Evolutionary conservation across 2,329 filamentous ascomycete genomes (phyloP).

Genomic region (Metarhizium album): DNA sequence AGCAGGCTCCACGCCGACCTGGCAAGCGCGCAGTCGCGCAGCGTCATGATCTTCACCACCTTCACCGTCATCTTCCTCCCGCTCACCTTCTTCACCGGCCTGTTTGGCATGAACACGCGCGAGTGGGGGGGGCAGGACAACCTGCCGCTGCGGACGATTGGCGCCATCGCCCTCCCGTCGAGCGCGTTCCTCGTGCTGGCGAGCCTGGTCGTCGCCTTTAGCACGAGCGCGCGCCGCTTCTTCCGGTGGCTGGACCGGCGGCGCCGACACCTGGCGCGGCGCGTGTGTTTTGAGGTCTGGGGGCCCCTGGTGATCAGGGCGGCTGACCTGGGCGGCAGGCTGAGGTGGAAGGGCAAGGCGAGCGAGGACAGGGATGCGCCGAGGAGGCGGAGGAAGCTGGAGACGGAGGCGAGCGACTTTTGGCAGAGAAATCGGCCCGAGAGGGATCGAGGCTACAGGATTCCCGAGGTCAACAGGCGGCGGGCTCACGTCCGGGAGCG

Average conservation of each 20-base stretch:
- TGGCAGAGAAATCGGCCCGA: conserved; percentile 29
- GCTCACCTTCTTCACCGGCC: conserved; percentile 51
- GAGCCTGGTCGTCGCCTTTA: conserved; percentile 47
- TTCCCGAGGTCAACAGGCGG: conserved; percentile 28
- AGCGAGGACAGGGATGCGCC: conserved; percentile 8
- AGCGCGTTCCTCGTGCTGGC: conserved; percentile 37
- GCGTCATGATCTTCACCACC: conserved; percentile 56
- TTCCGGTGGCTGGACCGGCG: conserved; percentile 14
- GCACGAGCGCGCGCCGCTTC: conserved; percentile 28
- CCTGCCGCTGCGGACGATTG: conserved; percentile 32
- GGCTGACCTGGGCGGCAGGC: conserved; percentile 2
- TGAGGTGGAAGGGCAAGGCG: conserved; percentile 10
- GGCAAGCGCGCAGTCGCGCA: conserved; percentile 49
- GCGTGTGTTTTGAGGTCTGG: conserved; percentile 15
- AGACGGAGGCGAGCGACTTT: conserved; percentile 28
- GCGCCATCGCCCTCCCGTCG: conserved; percentile 35
- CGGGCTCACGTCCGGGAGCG: neutral
- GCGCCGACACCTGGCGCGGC: conserved; percentile 8
- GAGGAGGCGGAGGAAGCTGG: conserved; percentile 13
- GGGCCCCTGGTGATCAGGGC: conserved; percentile 11
- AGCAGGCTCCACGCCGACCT: conserved; percentile 52
- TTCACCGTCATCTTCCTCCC: conserved; percentile 55
- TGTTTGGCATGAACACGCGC: conserved; percentile 54
- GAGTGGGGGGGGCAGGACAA: conserved; percentile 46
- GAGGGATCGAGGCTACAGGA: conserved; percentile 27